Evolutionary conservation across 257 asterid species (phyloP), one percentile per base, ranked within the genome.

Genomic region (Solanum ahanhuiri): DNA sequence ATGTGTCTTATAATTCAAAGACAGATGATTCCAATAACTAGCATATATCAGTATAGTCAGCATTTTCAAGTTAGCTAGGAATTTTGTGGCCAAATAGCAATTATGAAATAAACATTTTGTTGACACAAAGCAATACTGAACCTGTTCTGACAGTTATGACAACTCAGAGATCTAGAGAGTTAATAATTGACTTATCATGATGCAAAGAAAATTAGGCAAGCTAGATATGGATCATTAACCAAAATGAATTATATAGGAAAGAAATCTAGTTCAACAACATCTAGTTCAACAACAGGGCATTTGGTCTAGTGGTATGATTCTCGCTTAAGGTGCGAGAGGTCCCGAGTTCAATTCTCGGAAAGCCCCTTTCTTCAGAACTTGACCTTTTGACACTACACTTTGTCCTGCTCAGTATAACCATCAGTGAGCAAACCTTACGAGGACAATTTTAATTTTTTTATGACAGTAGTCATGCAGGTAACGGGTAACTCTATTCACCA

Each of bases 321-420:
- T 93, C 92, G 93, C 93, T 93, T 93, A 93, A 95, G 96, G 96
- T 93, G 96, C 94, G 93, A 93, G 96, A 92, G 98, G 98, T 92
- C 94, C 95, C 94, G 95, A 91, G 94, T 94, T 94, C 98, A 92
- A 94, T 94, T 94, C 95, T 91, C 94, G 92, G 94, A 94, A 92
- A 91, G 96, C 96, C 96, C 96, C 8, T 4, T 4, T 2, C 0
- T 28, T 5, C 58, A 51, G 22, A 2, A 15, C 58, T 51, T 51
- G 58, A 51, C 22, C 58, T 5, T 51, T 51, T 51, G 5, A 51
- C 58, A 51, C 58, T 15, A 5, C 58, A 51, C 8, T 51, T 51
- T 51, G 22, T 51, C 58, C 58, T 51, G 58, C 20, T 51, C 58
- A 51, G 58, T 51, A 51, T 15, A 51, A 51, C 22, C 58, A 51